Evolutionary conservation across 2,329 filamentous ascomycete genomes (phyloP), one percentile per base, ranked within the genome.

Genomic region (Beauveria sp.): DNA sequence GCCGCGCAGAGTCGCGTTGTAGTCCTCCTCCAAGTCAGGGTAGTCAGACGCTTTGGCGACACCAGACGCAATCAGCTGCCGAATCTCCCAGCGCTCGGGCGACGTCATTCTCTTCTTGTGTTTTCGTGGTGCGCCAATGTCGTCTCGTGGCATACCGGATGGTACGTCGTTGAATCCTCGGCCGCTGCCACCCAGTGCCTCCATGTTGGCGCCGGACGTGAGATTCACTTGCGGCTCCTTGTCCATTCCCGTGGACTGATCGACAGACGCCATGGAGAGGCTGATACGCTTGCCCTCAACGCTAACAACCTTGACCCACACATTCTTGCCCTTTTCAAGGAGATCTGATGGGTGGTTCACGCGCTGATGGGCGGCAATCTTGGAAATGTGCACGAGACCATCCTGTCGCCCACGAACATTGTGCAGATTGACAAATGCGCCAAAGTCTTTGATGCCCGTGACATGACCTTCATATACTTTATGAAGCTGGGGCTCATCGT

Each of bases 1-100:
- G 18, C 92, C 93, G 28, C 88, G 89, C 28, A 97, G 78, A 0
- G 91, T 93, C 18, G 90, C 89, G 65, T 96, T 88, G 72, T 96
- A 96, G 62, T 98, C 93, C 67, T 97, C 91, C 67, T 98, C 91
- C 31, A 98, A 83, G 65, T 97, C 93, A 0, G 95, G 95, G 71
- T 96, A 97, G 68, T 98, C 93, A 0, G 90, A 90, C 0, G 91
- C 93, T 68, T 95, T 96, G 20, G 91, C 89, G 9, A 96, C 93
- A 51, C 96, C 95, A 5, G 95, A 96, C 3, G 93, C 92, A 70
- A 99, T 98, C 58, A 99, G 81, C 71, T 99, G 95, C 65, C 93
- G 87, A 65, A 99, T 97, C 73, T 99, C 95, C 93, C 95, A 99
- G 70, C 95, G 81, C 72, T 99, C 95, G 1, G 95, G 95, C 16